These are phyloP conservation scores for Carex sylvatica DNA, from an alignment of 202 grass and related monocot species.

Conservation along the genomic window DNA sequence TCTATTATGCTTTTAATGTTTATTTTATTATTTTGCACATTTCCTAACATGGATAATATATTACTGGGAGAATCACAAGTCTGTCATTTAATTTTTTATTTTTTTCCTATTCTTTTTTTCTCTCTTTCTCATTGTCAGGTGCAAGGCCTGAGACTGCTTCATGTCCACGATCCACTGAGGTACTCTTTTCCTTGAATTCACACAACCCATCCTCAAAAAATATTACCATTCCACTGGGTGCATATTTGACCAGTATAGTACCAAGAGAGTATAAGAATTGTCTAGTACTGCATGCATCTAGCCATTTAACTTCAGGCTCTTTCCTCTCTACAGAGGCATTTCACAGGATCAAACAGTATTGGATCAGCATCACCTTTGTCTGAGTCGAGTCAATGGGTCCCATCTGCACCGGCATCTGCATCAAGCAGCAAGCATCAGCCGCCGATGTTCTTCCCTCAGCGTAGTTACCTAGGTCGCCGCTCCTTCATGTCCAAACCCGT, in stretches of 20 bases:
- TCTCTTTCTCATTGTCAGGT: conserved; percentile 48
- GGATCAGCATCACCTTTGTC: conserved; percentile 74
- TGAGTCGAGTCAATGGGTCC: conserved; percentile 59
- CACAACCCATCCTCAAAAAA: not conserved
- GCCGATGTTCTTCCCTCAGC: conserved; percentile 40
- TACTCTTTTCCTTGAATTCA: conserved; percentile 31
- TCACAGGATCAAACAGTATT: conserved; percentile 65
- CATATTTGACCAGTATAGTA: conserved; percentile 7
- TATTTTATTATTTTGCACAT: not conserved
- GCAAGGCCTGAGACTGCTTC: conserved; percentile 62
- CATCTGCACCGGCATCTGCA: conserved; percentile 26
- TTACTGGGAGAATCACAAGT: not conserved
- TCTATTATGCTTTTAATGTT: not conserved
- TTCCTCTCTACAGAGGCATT: conserved; percentile 54
- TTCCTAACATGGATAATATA: not conserved
- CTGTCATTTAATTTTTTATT: not conserved
- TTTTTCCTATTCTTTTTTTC: not conserved
- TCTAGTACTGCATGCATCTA: not conserved
- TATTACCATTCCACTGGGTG: not conserved
- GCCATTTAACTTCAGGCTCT: not conserved
- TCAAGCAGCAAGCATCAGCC: conserved; percentile 66
- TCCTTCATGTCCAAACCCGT: conserved; percentile 97
- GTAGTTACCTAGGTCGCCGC: conserved; percentile 60
- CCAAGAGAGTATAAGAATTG: not conserved
- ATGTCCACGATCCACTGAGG: conserved; percentile 70